These are phyloP conservation scores for Penicillium paneum DNA, from an alignment of 2,329 filamentous ascomycete genomes.

Conservation along the genomic window DNA sequence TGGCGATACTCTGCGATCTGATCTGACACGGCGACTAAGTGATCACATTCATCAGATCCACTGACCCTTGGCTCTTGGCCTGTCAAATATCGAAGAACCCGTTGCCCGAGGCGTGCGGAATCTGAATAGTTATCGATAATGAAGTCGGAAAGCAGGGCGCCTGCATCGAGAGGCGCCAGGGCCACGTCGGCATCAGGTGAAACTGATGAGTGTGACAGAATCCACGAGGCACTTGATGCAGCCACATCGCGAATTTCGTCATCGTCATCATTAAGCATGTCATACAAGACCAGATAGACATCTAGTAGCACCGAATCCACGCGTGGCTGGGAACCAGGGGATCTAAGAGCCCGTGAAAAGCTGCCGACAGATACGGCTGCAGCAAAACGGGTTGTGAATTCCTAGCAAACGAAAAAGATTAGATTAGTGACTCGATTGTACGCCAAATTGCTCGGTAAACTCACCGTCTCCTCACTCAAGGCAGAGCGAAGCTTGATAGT, in stretches of 20 bases:
- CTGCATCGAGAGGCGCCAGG: conserved; percentile 51
- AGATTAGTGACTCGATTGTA: background rate
- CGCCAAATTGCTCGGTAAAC: conserved; percentile 3
- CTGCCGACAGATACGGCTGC: conserved; percentile 35
- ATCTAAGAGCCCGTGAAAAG: conserved; percentile 45
- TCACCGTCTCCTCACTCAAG: conserved; percentile 42
- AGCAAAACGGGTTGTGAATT: conserved; percentile 41
- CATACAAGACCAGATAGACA: conserved; percentile 66
- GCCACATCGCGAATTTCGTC: conserved; percentile 75
- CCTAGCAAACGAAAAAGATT: conserved; percentile 21
- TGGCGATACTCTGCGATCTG: conserved; percentile 35
- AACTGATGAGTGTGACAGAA: conserved; percentile 35
- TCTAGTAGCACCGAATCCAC: conserved; percentile 46
- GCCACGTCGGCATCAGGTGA: conserved; percentile 30
- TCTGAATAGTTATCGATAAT: conserved; percentile 34
- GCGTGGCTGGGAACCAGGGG: conserved; percentile 18
- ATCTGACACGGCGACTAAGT: conserved; percentile 25
- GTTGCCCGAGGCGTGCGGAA: conserved; percentile 33
- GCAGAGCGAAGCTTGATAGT: conserved; percentile 37
- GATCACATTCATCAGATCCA: conserved; percentile 12
- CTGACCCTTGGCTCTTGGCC: conserved; percentile 29
- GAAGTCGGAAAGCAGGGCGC: conserved; percentile 39
- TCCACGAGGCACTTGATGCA: conserved; percentile 40
- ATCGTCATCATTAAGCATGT: conserved; percentile 82
- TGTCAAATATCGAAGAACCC: conserved; percentile 41